phyloP scores from a whole-genome alignment of 2,329 filamentous ascomycete species.

The Nemania sp. region DNA sequence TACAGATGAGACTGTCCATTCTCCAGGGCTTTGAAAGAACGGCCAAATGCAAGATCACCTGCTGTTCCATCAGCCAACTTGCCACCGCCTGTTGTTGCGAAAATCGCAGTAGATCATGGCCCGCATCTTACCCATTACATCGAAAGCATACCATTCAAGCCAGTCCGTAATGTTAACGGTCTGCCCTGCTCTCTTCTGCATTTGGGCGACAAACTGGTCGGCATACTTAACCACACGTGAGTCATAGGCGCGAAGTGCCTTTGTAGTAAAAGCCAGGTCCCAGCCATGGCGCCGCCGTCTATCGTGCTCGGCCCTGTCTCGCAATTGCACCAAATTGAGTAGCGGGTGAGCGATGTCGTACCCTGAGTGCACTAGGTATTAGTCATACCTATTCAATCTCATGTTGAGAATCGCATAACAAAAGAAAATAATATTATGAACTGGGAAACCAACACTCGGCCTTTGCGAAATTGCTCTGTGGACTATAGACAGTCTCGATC shows the following conservation, averaged over 20 bases:
- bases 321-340: constrained; percentile 22
- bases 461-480: constrained; percentile 23
- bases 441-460: constrained; percentile 21
- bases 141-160: constrained; percentile 28
- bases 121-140: constrained; percentile 27
- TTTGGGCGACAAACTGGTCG: constrained; percentile 23
- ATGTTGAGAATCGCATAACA: neutral
- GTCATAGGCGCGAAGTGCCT: constrained; percentile 25
- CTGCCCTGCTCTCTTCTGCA: constrained; percentile 18
- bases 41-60: constrained; percentile 29
- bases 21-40: constrained; percentile 23
- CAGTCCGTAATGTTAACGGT: constrained; percentile 22
- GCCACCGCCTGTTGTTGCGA: neutral
- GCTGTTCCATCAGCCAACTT: neutral
- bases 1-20: constrained; percentile 22
- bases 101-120: neutral
- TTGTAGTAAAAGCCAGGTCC: constrained; percentile 27
- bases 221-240: constrained; percentile 25
- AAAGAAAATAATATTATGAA: neutral
- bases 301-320: constrained; percentile 21
- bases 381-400: neutral
- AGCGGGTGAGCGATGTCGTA: constrained; percentile 27
- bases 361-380: constrained; percentile 11
- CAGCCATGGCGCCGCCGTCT: constrained; percentile 26
- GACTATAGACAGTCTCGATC: constrained; percentile 20